A percentile compares a stretch with the other conserved stretches of the same genome.
These are phyloP conservation scores for Termitomyces sp. DNA, from an alignment of 768 basidiomycete species.

Conservation along the genomic window DNA sequence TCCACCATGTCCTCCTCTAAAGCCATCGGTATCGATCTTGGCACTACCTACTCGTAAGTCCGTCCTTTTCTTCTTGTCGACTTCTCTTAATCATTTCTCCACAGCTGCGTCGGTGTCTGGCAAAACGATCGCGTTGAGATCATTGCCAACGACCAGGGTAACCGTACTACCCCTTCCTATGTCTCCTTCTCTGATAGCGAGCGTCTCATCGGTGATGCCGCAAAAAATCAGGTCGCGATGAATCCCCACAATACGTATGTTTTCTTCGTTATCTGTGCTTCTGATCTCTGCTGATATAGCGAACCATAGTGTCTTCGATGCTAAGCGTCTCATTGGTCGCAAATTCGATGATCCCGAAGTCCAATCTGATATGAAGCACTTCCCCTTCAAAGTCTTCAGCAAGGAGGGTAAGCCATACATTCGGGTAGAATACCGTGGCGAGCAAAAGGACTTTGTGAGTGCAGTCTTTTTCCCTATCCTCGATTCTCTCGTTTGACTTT, in stretches of 20 bases:
- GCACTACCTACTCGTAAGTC: slow-evolving; percentile 89
- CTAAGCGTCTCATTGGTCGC: slow-evolving; percentile 96
- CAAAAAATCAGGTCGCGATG: slow-evolving; percentile 98
- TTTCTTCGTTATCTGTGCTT: not conserved
- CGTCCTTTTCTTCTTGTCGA: not conserved
- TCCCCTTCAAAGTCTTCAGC: slow-evolving; percentile 90
- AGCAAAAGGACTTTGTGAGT: slow-evolving; percentile 89
- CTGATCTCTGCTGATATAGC: slow-evolving; percentile 4
- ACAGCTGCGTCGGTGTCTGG: slow-evolving; percentile 98
- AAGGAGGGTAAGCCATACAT: slow-evolving; percentile 88
- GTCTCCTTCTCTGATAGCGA: slow-evolving; percentile 94
- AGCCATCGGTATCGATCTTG: slow-evolving; percentile 88
- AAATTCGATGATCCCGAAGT: slow-evolving; percentile 86
- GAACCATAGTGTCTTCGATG: slow-evolving; percentile 81
- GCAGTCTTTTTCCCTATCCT: not conserved
- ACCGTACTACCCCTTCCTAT: slow-evolving; percentile 94
- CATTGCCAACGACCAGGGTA: slow-evolving; percentile 94
- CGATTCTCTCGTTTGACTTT: slow-evolving; percentile 20
- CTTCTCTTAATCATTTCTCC: slow-evolving; percentile 10
- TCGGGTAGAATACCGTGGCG: slow-evolving; percentile 87
- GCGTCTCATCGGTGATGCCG: slow-evolving; percentile 98
- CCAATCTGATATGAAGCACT: slow-evolving; percentile 82
- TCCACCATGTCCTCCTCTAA: slow-evolving; percentile 58
- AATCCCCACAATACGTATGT: slow-evolving; percentile 89
- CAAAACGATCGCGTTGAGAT: slow-evolving; percentile 99